phyloP scores from a whole-genome alignment of 2,329 filamentous ascomycete species.

The Fusarium gaditjirri region DNA sequence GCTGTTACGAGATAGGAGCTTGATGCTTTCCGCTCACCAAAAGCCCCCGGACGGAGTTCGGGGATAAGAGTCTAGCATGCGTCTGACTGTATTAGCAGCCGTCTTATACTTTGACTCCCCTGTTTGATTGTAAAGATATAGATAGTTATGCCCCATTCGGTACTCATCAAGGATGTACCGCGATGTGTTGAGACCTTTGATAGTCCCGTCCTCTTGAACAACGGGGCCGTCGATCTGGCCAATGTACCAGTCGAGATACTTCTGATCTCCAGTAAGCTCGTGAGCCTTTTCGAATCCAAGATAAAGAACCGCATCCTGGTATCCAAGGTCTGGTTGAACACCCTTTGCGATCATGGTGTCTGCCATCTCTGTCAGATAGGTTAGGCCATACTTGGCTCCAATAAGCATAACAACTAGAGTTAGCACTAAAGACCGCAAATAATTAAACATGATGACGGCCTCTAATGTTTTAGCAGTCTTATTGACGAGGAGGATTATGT shows the following conservation, averaged over 20 bases:
- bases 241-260: constrained; percentile 56
- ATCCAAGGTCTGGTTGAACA: constrained; percentile 53
- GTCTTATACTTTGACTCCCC: constrained; percentile 58
- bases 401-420: neutral
- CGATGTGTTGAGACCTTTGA: constrained; percentile 56
- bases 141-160: constrained; percentile 61
- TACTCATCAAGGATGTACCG: constrained; percentile 63
- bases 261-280: constrained; percentile 53
- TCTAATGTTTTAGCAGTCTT: accelerated
- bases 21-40: constrained; percentile 47
- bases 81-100: constrained; percentile 57
- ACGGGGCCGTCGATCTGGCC: constrained; percentile 56
- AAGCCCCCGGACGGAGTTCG: constrained; percentile 62
- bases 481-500: accelerated
- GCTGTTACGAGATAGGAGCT: accelerated
- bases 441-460: accelerated
- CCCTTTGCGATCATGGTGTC: constrained; percentile 58
- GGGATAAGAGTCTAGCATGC: constrained; percentile 58
- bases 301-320: constrained; percentile 59
- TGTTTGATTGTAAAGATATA: constrained; percentile 58
- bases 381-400: neutral
- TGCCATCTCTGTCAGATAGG: constrained; percentile 49
- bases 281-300: constrained; percentile 59
- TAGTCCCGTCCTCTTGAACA: constrained; percentile 58
- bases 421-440: accelerated